Conservation (phyloP, 2,329 filamentous ascomycete genomes). For the Pestalotiopsis sp. region DNA sequence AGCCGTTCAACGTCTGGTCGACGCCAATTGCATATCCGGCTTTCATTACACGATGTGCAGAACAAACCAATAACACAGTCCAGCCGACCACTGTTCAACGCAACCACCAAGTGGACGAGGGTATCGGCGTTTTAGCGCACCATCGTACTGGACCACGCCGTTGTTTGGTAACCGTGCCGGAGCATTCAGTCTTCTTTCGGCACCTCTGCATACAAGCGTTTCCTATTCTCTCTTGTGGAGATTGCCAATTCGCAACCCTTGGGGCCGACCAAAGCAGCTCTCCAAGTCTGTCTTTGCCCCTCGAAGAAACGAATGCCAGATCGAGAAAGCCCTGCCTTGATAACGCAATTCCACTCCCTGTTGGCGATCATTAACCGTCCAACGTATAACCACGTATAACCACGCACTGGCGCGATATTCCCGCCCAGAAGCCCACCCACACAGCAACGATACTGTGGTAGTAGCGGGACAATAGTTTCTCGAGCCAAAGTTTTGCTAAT, state of each 20-base stretch:
- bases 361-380: constrained; percentile 13
- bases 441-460: background rate
- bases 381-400: background rate
- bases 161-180: background rate
- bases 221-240: constrained; percentile 8
- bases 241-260: constrained; percentile 8
- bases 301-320: background rate
- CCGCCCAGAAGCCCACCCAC: background rate
- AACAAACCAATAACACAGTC: background rate
- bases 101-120: constrained; percentile 2
- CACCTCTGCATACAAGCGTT: constrained; percentile 6
- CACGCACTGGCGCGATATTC: background rate
- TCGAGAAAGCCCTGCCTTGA: constrained; percentile 1
- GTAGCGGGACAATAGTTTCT: constrained; percentile 7
- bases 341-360: constrained; percentile 9
- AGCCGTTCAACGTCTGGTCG: background rate
- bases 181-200: background rate
- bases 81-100: background rate
- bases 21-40: background rate
- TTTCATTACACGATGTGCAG: constrained; percentile 1
- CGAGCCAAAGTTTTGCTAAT: background rate
- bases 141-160: background rate
- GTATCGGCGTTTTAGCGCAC: constrained; percentile 10
- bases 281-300: background rate
- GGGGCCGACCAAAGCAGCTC: background rate